These are phyloP conservation scores for Podospora bellae-mahoneyi DNA, from an alignment of 495 filamentous ascomycete species.

Conservation along the genomic window DNA sequence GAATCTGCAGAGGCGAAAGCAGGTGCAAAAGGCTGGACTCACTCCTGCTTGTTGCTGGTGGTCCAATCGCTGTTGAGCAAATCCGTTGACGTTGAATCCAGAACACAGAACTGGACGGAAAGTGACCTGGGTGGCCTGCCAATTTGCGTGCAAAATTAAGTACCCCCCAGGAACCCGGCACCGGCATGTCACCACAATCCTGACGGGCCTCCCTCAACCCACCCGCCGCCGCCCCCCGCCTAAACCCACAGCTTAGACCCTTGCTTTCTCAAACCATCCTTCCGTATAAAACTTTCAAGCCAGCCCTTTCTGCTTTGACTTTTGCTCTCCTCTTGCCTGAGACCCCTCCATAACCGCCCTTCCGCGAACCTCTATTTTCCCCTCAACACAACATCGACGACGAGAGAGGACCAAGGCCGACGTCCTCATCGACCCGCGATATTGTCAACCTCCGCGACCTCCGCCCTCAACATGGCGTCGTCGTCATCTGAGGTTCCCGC, in stretches of 20 bases:
- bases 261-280: constrained; percentile 2
- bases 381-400: constrained; percentile 12
- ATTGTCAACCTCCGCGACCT: constrained; percentile 9
- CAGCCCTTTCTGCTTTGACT: constrained; percentile 13
- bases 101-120: neutral
- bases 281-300: constrained; percentile 29
- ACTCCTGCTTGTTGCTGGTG: neutral
- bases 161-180: constrained; percentile 8
- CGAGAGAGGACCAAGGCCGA: constrained; percentile 10
- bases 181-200: constrained; percentile 13
- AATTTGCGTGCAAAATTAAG: neutral
- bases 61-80: constrained; percentile 1
- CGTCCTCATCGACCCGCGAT: constrained; percentile 8
- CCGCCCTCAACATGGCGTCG: constrained; percentile 42
- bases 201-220: constrained; percentile 15
- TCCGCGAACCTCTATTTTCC: constrained; percentile 1
- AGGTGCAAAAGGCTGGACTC: constrained; percentile 4
- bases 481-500: constrained; percentile 28
- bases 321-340: constrained; percentile 9
- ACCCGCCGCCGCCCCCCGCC: constrained; percentile 17
- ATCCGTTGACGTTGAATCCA: neutral
- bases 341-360: constrained; percentile 5
- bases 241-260: constrained; percentile 21
- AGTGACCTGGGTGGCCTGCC: constrained; percentile 5
- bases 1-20: neutral